Base-by-base conservation (phyloP, 306 rosid genomes). In the Prunus padus region DNA sequence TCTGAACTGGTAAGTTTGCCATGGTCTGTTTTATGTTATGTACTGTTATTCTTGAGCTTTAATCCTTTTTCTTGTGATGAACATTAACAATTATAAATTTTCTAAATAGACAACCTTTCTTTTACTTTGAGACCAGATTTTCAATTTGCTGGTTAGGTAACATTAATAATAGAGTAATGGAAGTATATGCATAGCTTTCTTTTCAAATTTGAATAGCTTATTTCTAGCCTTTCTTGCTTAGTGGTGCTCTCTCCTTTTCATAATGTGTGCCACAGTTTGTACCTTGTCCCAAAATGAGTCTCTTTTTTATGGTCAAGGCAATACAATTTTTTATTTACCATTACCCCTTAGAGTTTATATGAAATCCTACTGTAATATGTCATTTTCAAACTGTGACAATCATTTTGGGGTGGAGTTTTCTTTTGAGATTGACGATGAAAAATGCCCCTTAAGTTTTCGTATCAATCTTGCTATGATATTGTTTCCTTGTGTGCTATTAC, bases 1-100 rank as follows among this genome's bases (percentile, higher is more conserved):
- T 84, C 97, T 14, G 99, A 95, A 85, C 85, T 95, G 96, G 99
- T 93, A 88, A 79, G 92, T 76, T 37, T 33, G 52, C 42, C 42
- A 37, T 37, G 42, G 42, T 37, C 20, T 31, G 47, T 50, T 64
- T 75, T 5, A 15, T 49, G 10, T 69, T 40, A n/a, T 54, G 40
- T 3, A 9, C 11, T 20, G 55, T 19, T 64, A 2, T 30, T 37
- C 42, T 50, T 56, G 14, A 16, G 2, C 62, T 31, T 69, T 31
- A 25, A 40, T 1, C 31, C 42, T 54, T 67, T 44, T 67, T 59
- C 76, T 20, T 66, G 70, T 67, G 65, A 64, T 59, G 28, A 50
- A 50, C 23, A 0, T 42, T 2, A 25, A 16, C 78, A 45, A 30
- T 46, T 37, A 23, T 4, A 6, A 22, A 7, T 14, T 67, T 45